These are phyloP conservation scores for Fistulinella prunicolor DNA, from an alignment of 768 basidiomycete species.

Conservation along the genomic window DNA sequence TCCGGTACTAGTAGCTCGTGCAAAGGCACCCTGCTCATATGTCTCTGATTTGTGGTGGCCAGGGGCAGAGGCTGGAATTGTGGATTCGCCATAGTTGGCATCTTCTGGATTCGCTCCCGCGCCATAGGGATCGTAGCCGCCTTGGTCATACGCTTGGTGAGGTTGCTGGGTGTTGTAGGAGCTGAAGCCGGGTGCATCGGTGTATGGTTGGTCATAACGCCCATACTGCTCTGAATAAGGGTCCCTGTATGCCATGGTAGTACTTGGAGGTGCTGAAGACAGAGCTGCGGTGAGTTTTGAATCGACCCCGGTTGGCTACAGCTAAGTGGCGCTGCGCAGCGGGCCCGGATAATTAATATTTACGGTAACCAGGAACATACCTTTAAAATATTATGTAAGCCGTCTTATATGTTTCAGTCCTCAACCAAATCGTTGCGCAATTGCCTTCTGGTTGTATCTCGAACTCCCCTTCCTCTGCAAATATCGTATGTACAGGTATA, in stretches of 20 bases:
- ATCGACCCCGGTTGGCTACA: background rate
- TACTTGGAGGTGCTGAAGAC: background rate
- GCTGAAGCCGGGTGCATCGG: constrained; percentile 39
- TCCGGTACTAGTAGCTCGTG: constrained; percentile 28
- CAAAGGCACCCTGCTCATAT: constrained; percentile 44
- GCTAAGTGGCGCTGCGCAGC: too few species aligned
- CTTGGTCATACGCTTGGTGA: constrained; percentile 54
- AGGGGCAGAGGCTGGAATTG: constrained; percentile 12
- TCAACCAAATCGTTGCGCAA: too few species aligned
- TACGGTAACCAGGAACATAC: too few species aligned
- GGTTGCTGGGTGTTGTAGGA: constrained; percentile 45
- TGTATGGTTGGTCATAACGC: constrained; percentile 32
- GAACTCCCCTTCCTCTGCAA: too few species aligned
- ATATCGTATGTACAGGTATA: constrained; percentile 1
- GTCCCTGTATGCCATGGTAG: constrained; percentile 50
- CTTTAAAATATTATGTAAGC: background rate
- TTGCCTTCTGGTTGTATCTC: too few species aligned
- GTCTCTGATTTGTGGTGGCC: constrained; percentile 31
- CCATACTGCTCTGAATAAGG: constrained; percentile 43
- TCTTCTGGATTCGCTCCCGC: constrained; percentile 39
- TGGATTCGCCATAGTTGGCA: constrained; percentile 20
- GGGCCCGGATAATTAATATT: too few species aligned
- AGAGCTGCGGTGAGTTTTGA: constrained; percentile 20
- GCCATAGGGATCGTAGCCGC: constrained; percentile 32
- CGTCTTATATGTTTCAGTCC: background rate